Evolutionary conservation across 345 rosid species (phyloP).

Genomic region (Firmiana major): DNA sequence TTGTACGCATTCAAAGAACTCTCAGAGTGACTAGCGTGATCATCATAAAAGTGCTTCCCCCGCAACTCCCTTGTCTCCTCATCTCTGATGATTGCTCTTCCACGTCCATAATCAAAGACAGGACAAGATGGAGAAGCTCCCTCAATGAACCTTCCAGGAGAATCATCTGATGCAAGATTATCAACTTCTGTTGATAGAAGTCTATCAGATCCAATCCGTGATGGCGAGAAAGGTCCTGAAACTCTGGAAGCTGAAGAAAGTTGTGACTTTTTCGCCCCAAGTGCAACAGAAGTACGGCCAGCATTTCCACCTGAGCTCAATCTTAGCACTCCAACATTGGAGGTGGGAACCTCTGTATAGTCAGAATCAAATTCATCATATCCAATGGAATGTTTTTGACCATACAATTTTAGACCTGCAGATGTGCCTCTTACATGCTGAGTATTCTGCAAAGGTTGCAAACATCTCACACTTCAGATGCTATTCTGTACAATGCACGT

Average conservation of each 20-base stretch:
- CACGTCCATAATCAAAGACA: conserved; percentile 49
- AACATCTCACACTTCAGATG: conserved; percentile 15
- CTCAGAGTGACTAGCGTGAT: conserved; percentile 32
- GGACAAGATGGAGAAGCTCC: conserved; percentile 58
- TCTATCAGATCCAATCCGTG: conserved; percentile 37
- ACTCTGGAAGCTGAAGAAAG: conserved; percentile 41
- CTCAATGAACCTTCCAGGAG: conserved; percentile 58
- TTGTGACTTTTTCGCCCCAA: conserved; percentile 45
- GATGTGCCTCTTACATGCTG: conserved; percentile 44
- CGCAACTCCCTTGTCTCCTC: conserved; percentile 55
- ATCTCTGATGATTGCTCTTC: conserved; percentile 44
- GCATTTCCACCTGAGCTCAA: conserved; percentile 35
- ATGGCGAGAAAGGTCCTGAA: conserved; percentile 39
- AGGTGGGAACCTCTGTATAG: conserved; percentile 39
- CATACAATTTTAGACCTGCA: conserved; percentile 37
- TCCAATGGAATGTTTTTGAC: conserved; percentile 38
- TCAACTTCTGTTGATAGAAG: conserved; percentile 37
- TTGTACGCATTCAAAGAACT: conserved; percentile 29
- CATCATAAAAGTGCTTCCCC: conserved; percentile 49
- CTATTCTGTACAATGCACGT: conserved; percentile 12
- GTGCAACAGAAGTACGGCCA: conserved; percentile 42
- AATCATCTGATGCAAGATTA: conserved; percentile 40
- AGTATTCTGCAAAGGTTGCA: conserved; percentile 31
- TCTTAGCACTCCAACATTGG: conserved; percentile 54
- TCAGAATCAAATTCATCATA: conserved; percentile 52